Base-by-base conservation (phyloP, 805 yeast genomes). In the Ogataea haglerorum region DNA sequence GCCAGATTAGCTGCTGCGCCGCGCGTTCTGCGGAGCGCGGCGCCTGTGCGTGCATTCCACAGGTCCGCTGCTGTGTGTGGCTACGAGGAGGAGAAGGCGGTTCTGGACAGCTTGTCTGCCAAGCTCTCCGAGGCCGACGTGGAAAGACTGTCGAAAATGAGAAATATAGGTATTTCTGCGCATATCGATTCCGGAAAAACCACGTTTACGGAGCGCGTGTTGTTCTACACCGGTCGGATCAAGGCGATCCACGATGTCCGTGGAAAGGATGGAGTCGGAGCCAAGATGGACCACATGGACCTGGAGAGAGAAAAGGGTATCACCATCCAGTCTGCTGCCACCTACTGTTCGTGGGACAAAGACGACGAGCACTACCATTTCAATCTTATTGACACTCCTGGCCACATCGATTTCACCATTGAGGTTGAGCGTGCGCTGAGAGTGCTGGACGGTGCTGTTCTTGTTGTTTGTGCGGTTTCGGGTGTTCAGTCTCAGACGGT, bases 251-350 rank as follows among this genome's bases (percentile, higher is more conserved):
- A 90, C 60, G 98, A 90, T 66, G 97, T 86, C 33, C 76, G 99
- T 63, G 99, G 99, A 34, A 80, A 93, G 57, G 99, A 93, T 63
- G 82, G 89, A 52, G 98, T 93, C 43, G 99, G 99, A 46, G 99
- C 99, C 42, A 93, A 90, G 69, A 93, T 93, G 99, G 99, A 93
- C 66, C 91, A 90, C 46, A 93, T 93, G 99, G 99, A 93, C 55
- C 74, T 93, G 52, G 99, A 93, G 68, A 81, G 99, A 63, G 99
- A 93, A 66, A 93, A 93, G 63, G 99, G 99, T 66, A 93, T 93
- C 59, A 93, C 99, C 37, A 93, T 93, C 61, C 99, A 93, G 68
- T 88, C 96, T 46, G 99, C 99, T 48, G 99, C 99, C 25, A 93
- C 99, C 2, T 93, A 86, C 70, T 91, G 98, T 72, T 82, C 95